Conservation (phyloP, 2,329 filamentous ascomycete genomes). For the Fusarium graminum region DNA sequence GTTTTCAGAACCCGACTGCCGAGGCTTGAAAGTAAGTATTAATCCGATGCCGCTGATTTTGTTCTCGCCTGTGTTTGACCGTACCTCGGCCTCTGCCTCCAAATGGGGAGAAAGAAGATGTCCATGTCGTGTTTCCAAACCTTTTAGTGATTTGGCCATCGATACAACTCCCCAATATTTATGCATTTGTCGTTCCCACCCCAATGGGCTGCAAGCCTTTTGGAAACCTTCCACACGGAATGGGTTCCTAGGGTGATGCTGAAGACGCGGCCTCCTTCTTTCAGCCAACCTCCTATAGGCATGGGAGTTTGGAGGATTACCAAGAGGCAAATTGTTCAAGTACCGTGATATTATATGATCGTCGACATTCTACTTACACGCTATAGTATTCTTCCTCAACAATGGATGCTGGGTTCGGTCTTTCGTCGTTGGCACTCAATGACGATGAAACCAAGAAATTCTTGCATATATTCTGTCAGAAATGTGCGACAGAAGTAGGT, state of each 20-base stretch:
- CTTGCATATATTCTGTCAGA: slow-evolving; percentile 60
- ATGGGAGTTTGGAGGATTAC: slow-evolving; percentile 63
- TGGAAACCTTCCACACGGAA: slow-evolving; percentile 57
- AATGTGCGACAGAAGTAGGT: slow-evolving; percentile 63
- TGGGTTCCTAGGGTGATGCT: slow-evolving; percentile 56
- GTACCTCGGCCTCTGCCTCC: slow-evolving; percentile 11
- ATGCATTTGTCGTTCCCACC: slow-evolving; percentile 50
- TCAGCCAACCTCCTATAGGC: slow-evolving; percentile 63
- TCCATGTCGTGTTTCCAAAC: slow-evolving; percentile 60
- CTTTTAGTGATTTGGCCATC: slow-evolving; percentile 69
- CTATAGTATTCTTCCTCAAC: slow-evolving; percentile 57
- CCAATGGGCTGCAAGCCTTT: slow-evolving; percentile 40
- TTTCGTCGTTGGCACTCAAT: slow-evolving; percentile 49
- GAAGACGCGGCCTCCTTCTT: slow-evolving; percentile 56
- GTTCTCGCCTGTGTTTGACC: slow-evolving; percentile 14
- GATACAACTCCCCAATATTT: slow-evolving; percentile 78
- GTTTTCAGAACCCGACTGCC: slow-evolving; percentile 75
- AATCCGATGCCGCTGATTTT: slow-evolving; percentile 30
- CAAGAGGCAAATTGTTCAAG: slow-evolving; percentile 58
- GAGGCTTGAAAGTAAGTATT: slow-evolving; percentile 55
- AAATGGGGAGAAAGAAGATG: slow-evolving; percentile 71
- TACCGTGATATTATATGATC: slow-evolving; percentile 17
- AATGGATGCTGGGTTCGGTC: slow-evolving; percentile 49
- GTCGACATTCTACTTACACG: slow-evolving; percentile 44
- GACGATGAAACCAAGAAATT: slow-evolving; percentile 46